Conservation (phyloP, 352 stramenopile genomes). For the Phytophthora parvispora region DNA sequence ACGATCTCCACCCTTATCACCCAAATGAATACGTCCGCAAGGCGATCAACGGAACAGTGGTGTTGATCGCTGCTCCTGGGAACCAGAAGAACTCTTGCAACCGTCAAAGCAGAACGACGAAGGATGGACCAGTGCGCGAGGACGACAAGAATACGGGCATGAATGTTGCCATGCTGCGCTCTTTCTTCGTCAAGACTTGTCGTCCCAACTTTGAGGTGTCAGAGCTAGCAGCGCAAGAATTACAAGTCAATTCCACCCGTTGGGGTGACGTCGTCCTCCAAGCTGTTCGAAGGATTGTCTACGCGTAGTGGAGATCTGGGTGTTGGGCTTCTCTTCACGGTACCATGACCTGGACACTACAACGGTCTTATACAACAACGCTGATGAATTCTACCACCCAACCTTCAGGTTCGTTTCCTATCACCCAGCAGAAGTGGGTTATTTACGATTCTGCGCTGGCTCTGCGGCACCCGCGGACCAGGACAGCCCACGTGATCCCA, state of each 20-base stretch:
- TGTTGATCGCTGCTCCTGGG: constrained; percentile 10
- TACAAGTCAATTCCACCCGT: constrained; percentile 5
- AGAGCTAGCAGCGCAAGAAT: constrained; percentile 1
- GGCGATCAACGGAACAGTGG: constrained; percentile 17
- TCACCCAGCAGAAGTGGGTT: too few relatives aligned
- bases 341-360: neutral
- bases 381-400: too few relatives aligned
- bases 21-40: constrained; percentile 33
- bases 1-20: constrained; percentile 46
- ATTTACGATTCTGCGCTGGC: too few relatives aligned
- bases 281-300: constrained; percentile 19
- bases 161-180: constrained; percentile 17
- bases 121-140: neutral
- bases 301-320: constrained; percentile 5
- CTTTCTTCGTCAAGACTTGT: constrained; percentile 15
- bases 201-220: constrained; percentile 21
- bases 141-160: constrained; percentile 13
- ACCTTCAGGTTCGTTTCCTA: too few relatives aligned
- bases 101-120: neutral
- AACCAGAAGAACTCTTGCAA: constrained; percentile 2
- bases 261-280: constrained; percentile 20
- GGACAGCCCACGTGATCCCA: too few relatives aligned
- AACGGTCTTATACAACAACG: neutral
- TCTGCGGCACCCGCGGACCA: too few relatives aligned
- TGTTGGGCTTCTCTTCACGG: too few relatives aligned